A percentile compares a stretch with the other conserved stretches of the same genome.
These are phyloP conservation scores for Erythrophleum fordii DNA, from an alignment of 306 rosid genomes.

Conservation along the genomic window DNA sequence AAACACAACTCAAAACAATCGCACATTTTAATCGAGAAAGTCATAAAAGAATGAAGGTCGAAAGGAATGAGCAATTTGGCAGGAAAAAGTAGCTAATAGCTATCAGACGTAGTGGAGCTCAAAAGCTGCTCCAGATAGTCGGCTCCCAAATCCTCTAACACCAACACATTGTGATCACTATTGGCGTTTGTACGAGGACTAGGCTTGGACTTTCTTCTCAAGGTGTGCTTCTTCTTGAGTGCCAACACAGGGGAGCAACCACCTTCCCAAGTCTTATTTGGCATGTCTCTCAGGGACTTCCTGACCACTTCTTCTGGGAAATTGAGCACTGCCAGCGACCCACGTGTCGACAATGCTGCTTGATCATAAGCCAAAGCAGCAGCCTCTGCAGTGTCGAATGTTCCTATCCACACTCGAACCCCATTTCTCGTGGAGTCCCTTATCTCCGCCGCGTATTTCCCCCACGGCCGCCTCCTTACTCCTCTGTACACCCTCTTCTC, in stretches of 20 bases:
- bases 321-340: conserved; percentile 70
- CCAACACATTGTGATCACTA: conserved; percentile 36
- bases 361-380: conserved; percentile 94
- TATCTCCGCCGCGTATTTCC: conserved; percentile 86
- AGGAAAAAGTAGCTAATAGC: neutral
- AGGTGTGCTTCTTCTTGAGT: conserved; percentile 57
- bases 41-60: neutral
- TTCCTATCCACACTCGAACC: conserved; percentile 87
- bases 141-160: conserved; percentile 72
- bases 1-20: no score
- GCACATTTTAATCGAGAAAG: neutral
- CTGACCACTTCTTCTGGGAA: conserved; percentile 61
- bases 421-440: conserved; percentile 87
- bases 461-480: conserved; percentile 88
- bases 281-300: conserved; percentile 42
- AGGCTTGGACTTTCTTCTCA: conserved; percentile 35
- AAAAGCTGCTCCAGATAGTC: conserved; percentile 77
- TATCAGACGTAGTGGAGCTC: conserved; percentile 34
- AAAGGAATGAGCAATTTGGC: neutral
- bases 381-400: conserved; percentile 80
- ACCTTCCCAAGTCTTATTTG: conserved; percentile 27
- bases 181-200: neutral
- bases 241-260: conserved; percentile 74
- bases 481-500: conserved; percentile 50
- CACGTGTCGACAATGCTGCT: conserved; percentile 73